A percentile compares a stretch with the other conserved stretches of the same genome.
phyloP scores from a whole-genome alignment of 768 basidiomycete genomes.

The Strobilomyces echinocephalus region DNA sequence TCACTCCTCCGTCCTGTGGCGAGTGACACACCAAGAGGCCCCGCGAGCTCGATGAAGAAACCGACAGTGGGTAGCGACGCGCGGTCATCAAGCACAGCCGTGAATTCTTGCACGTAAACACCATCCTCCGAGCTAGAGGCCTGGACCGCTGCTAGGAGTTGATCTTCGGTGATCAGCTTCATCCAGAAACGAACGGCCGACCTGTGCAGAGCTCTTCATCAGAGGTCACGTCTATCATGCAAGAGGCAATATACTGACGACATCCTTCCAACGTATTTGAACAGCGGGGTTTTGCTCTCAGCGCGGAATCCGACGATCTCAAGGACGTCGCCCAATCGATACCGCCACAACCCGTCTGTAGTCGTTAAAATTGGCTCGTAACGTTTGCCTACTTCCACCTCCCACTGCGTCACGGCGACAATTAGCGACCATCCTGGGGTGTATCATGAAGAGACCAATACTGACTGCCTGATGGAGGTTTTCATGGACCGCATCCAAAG shows the following conservation, averaged over 20 bases:
- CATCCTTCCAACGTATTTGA: constrained; percentile 14
- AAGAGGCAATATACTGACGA: constrained; percentile 10
- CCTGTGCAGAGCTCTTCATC: background rate
- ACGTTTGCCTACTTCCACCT: background rate
- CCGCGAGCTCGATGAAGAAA: constrained; percentile 15
- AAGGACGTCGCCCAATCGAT: constrained; percentile 19
- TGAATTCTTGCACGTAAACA: constrained; percentile 13
- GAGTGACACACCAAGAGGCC: constrained; percentile 8
- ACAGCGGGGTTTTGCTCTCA: constrained; percentile 4
- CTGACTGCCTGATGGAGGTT: background rate
- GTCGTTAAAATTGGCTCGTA: constrained; percentile 23
- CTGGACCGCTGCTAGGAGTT: constrained; percentile 5
- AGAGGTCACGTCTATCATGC: background rate
- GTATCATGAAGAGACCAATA: background rate
- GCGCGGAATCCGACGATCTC: constrained; percentile 13
- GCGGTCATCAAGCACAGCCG: constrained; percentile 14
- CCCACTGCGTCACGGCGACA: background rate
- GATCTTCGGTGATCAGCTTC: constrained; percentile 6
- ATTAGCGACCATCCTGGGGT: background rate
- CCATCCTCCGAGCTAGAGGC: background rate
- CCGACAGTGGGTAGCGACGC: constrained; percentile 1
- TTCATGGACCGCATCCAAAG: background rate
- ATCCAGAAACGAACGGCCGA: constrained; percentile 5
- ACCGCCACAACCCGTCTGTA: constrained; percentile 21
- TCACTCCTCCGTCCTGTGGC: background rate